Evolutionary conservation across 2,329 filamentous ascomycete genomes (phyloP).

Genomic region (Tolypocladium endophyticum): DNA sequence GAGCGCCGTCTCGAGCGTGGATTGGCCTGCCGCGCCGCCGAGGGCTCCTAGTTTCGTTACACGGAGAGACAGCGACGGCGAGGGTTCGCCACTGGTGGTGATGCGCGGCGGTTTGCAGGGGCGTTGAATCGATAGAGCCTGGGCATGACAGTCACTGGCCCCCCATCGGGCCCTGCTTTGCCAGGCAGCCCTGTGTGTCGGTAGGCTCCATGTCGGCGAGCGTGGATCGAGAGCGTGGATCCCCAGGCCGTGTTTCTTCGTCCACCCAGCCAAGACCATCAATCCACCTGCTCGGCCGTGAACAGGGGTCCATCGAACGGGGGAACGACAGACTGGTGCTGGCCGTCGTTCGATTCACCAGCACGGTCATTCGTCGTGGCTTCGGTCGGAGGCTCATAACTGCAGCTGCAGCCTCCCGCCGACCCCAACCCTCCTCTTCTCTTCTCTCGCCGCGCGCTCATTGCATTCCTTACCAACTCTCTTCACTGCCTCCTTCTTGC

Average conservation of each 20-base stretch:
- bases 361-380: neutral
- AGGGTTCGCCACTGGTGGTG: neutral
- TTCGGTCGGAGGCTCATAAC: neutral
- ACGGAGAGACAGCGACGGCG: neutral
- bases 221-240: neutral
- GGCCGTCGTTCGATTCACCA: neutral
- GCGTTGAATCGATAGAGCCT: neutral
- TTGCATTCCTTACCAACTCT: conserved; percentile 1
- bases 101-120: neutral
- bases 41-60: neutral
- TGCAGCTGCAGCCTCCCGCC: neutral
- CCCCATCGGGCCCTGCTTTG: neutral
- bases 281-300: neutral
- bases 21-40: neutral
- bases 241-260: neutral
- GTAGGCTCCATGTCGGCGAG: neutral
- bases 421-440: neutral
- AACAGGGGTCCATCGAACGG: neutral
- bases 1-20: neutral
- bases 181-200: neutral
- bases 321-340: neutral
- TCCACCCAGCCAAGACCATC: neutral
- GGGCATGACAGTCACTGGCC: neutral
- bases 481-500: neutral
- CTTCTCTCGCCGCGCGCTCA: neutral